Conservation (phyloP, 2,329 filamentous ascomycete species). For the Aspergillus pseudoviridinutans region DNA sequence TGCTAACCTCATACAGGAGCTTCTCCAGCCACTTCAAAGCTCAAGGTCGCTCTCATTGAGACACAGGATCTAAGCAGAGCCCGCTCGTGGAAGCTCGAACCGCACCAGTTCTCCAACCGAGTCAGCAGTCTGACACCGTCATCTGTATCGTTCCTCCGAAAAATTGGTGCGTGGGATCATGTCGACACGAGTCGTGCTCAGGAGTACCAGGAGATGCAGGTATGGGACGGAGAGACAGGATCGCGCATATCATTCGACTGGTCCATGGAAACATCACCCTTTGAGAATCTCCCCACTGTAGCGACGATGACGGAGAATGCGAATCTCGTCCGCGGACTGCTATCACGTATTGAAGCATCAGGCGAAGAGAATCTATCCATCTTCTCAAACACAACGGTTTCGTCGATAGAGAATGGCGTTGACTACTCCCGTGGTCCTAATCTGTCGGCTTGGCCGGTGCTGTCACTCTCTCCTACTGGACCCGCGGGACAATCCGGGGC, state of each 20-base stretch:
- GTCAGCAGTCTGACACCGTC: conserved; percentile 91
- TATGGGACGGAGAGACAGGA: conserved; percentile 91
- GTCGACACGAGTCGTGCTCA: conserved; percentile 71
- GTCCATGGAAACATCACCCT: conserved; percentile 46
- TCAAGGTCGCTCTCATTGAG: conserved; percentile 86
- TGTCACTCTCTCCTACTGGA: conserved; percentile 62
- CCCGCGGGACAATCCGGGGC: conserved; percentile 13
- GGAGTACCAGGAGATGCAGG: conserved; percentile 92
- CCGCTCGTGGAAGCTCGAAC: conserved; percentile 61
- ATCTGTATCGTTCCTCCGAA: conserved; percentile 75
- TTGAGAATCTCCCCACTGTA: conserved; percentile 59
- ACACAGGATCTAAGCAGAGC: conserved; percentile 74
- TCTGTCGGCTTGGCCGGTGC: conserved; percentile 80
- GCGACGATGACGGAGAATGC: conserved; percentile 97
- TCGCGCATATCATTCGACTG: conserved; percentile 87
- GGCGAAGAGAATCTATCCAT: conserved; percentile 58
- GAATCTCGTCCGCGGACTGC: conserved; percentile 76
- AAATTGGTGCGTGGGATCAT: conserved; percentile 81
- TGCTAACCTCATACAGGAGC: conserved; percentile 54
- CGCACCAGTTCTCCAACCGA: conserved; percentile 79
- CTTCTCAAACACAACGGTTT: conserved; percentile 73
- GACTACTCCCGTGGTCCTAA: conserved; percentile 65
- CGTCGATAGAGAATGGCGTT: conserved; percentile 71
- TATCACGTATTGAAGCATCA: conserved; percentile 67
- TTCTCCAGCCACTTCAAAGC: conserved; percentile 67